Percentiles rank a stretch among this genome's conserved stretches.
These are phyloP conservation scores for Brassica napus DNA, from an alignment of 345 rosid genomes.

Conservation along the genomic window Da-Ae NC_063441.1:19835001-19835500, in stretches of 20 bases:
- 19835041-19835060: no score
- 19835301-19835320: constrained; percentile 15
- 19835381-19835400: not conserved
- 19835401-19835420: constrained; percentile 17
- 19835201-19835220: not conserved
- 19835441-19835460: constrained; percentile 81
- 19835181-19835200: no score
- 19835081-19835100: no score
- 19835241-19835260: constrained; percentile 9
- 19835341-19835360: constrained; percentile 25
- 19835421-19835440: constrained; percentile 58
- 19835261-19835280: constrained; percentile 20
- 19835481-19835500: constrained; percentile 55
- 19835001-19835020: no score
- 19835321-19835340: constrained; percentile 27
- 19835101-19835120: no score
- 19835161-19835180: no score
- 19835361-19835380: constrained; percentile 26
- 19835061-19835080: no score
- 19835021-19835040: no score
- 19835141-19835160: no score
- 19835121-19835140: no score
- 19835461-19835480: constrained; percentile 86
- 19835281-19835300: constrained; percentile 18
- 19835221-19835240: constrained; percentile 2